Evolutionary conservation across 176 grass and related monocot genomes (phyloP).

Genomic region (Aegilops sharonensis): DNA sequence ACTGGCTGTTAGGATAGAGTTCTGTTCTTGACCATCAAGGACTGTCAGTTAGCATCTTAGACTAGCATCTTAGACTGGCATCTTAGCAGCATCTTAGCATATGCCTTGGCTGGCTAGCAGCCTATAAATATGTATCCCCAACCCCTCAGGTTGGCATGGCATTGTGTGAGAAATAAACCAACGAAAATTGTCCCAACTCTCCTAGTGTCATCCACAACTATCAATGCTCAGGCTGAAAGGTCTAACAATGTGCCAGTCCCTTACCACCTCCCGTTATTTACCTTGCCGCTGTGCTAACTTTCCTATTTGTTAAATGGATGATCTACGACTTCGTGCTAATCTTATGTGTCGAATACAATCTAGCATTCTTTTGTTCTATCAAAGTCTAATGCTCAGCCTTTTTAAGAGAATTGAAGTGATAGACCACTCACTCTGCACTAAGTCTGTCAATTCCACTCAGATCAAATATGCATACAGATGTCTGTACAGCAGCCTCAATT

Average conservation of each 20-base stretch:
- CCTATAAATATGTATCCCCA: too few species aligned
- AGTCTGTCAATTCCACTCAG: conserved; percentile 25
- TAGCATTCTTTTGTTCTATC: conserved; percentile 14
- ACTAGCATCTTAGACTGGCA: too few species aligned
- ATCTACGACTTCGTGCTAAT: conserved; percentile 25
- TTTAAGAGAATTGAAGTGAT: conserved; percentile 17
- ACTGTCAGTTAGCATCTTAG: too few species aligned
- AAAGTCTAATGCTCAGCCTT: conserved; percentile 27
- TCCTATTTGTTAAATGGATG: conserved; percentile 32
- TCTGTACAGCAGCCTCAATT: background rate
- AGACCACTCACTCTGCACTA: conserved; percentile 21
- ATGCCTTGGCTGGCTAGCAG: too few species aligned
- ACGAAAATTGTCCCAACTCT: too few species aligned
- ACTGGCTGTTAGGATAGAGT: too few species aligned
- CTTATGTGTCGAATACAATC: conserved; percentile 17
- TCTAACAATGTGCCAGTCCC: background rate
- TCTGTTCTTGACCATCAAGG: too few species aligned
- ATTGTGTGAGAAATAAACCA: too few species aligned
- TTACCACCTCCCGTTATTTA: conserved; percentile 36
- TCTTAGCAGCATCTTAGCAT: too few species aligned
- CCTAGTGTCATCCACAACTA: too few species aligned
- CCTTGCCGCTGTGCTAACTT: conserved; percentile 34
- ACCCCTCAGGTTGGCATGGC: too few species aligned
- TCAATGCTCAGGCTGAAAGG: too few species aligned
- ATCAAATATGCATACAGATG: conserved; percentile 3